Base-by-base conservation (phyloP, 441 rosid genomes). In the Isatis lusitanica region DNA sequence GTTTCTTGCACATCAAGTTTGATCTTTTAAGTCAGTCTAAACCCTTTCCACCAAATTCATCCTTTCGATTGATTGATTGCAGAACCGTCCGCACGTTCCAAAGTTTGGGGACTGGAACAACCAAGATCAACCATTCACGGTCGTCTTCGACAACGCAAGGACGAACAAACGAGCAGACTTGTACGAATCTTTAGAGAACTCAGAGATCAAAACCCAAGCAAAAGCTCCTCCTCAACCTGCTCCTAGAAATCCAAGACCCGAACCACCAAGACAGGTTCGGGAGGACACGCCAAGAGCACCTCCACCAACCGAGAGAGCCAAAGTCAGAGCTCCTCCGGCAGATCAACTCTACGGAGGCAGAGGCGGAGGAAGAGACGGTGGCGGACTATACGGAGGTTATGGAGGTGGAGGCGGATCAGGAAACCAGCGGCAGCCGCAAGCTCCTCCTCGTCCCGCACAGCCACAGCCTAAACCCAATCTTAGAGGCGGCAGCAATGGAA, bases 1-100 rank as follows among this genome's bases (percentile, higher is more conserved):
- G 9, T 75, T 43, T 75, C 74, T 61, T 68, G 59, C 7, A 35
- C 0, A 1, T 0, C 61, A 70, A 75, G 71, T 38, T 36, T 44
- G 2, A 24, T 68, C 0, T 35, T 21, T 21, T 21, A 21, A 10
- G 5, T 26, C 16, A 31, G 36, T 6, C 12, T 7, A 12, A 36
- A 65, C 52, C 2, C 24, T 38, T 26, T 53, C 26, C 6, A 24
- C 51, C 11, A 39, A 18, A 3, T 1, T 24, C 7, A 12, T 50
- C 58, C 12, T 24, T 1, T 18, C 31, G 15, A 33, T 12, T 36
- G 33, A 43, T 38, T 63, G 15, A 47, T 44, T 36, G 16, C 77
- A 77, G 81, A 77, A 77, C 35, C 77, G 77, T 44, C 69, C 77
- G 10, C 81, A 77, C 11, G 81, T 77, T 35, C 81, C 81, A 44